A percentile compares a stretch with the other conserved stretches of the same genome.
Conservation (phyloP, 2,329 filamentous ascomycete genomes). For the Colletotrichum sp. region DNA sequence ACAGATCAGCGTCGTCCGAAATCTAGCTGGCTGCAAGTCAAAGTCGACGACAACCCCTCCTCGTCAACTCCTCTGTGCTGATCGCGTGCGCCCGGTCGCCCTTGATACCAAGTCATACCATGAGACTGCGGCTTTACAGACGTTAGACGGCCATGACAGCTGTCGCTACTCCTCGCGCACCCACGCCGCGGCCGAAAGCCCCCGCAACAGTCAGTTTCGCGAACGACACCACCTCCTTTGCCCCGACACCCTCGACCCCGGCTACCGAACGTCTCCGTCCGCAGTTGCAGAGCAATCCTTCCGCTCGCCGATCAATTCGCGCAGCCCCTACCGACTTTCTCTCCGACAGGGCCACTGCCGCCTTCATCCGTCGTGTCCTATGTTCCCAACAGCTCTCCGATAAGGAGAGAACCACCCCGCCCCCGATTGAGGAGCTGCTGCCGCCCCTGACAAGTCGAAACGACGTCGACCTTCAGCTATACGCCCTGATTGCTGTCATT, state of each 20-base stretch:
- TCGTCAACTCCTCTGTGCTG: neutral
- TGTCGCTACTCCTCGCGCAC: constrained; percentile 23
- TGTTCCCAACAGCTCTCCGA: constrained; percentile 74
- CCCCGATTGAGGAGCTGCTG: constrained; percentile 79
- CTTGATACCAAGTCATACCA: neutral
- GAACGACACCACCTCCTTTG: constrained; percentile 4
- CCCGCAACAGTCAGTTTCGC: constrained; percentile 20
- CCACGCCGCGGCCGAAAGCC: constrained; percentile 25
- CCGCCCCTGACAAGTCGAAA: constrained; percentile 94
- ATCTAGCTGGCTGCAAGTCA: constrained; percentile 22
- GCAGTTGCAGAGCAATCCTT: constrained; percentile 20
- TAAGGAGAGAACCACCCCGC: constrained; percentile 56
- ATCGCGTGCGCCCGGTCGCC: neutral
- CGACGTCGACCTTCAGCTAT: constrained; percentile 90
- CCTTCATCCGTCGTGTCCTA: constrained; percentile 82
- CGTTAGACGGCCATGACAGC: constrained; percentile 25
- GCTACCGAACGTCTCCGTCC: constrained; percentile 28
- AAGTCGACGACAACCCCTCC: constrained; percentile 22
- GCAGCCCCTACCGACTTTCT: constrained; percentile 53
- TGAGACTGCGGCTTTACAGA: constrained; percentile 1
- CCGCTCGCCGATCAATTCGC: constrained; percentile 34
- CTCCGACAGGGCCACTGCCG: constrained; percentile 79
- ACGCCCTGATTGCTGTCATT: constrained; percentile 89
- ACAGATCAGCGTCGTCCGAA: constrained; percentile 16
- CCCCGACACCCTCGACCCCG: constrained; percentile 17